Base-by-base conservation (phyloP, 495 filamentous ascomycete genomes). In the Bacidia rubella region DNA sequence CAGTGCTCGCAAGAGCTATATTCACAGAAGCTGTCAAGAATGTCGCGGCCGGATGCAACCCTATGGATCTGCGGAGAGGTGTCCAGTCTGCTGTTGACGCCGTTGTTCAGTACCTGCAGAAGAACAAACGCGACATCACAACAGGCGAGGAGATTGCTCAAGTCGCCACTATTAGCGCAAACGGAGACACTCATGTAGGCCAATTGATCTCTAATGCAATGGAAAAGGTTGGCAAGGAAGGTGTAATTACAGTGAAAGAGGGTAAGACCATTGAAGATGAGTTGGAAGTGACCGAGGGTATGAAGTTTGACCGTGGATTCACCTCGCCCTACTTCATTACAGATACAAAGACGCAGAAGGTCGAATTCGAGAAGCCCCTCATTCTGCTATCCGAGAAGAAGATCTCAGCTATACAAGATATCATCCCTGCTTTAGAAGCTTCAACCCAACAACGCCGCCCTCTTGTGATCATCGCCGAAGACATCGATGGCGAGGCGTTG, bases 21-120 rank as follows among this genome's bases (percentile, higher is more conserved):
- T 98, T 98, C 79, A 92, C 92, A 68, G 93, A 97, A 78, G 96
- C 90, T 43, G 92, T 97, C 65, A 97, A 97, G 82, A 98, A 98
- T 70, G 92, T 98, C 58, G 92, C 92, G 58, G 93, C 92, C 53
- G 92, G 92, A 58, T 98, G 93, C 83, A 98, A 97, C 75, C 92
- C 92, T 54, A 98, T 98, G 92, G 92, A 98, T 68, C 81, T 98
- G 58, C 81, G 92, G 65, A 80, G 92, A 60, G 92, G 92, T 66
- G 96, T 90, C 57, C 92, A 98, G 73, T 86, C 90, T 58, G 92
- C 90, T 42, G 90, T 97, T 52, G 87, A 94, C 26, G 83, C 89
- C 54, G 92, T 93, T 50, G 88, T 97, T 51, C 79, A 92, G 63
- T 98, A 87, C 71, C 78, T 98, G 57, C 83, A 87, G 74, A 74